Conservation (phyloP, 2,329 filamentous ascomycete genomes). For the Penicillium griseofulvum region DNA sequence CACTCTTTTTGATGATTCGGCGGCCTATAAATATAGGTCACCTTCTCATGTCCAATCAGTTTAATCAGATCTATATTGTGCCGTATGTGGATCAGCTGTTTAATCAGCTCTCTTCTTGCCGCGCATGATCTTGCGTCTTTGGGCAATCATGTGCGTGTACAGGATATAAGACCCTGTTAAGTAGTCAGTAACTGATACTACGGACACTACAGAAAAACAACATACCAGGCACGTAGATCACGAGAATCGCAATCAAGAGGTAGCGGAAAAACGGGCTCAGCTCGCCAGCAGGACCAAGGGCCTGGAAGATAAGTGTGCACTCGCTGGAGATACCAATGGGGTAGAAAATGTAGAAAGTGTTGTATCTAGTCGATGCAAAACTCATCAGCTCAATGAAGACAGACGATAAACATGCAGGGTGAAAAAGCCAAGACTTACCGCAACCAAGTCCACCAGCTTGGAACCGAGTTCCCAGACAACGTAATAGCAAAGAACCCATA, state of each 20-base stretch:
- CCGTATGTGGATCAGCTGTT: background rate
- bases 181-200: slow-evolving; percentile 11
- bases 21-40: background rate
- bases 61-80: no score
- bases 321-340: slow-evolving; percentile 88
- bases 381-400: background rate
- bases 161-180: slow-evolving; percentile 69
- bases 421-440: slow-evolving; percentile 17
- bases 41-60: background rate
- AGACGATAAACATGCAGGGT: background rate
- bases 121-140: slow-evolving; percentile 76
- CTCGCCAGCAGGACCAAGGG: slow-evolving; percentile 59
- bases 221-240: slow-evolving; percentile 77
- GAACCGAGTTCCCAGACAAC: slow-evolving; percentile 55
- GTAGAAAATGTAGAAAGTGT: slow-evolving; percentile 90
- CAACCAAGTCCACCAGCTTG: slow-evolving; percentile 66
- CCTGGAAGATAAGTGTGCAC: slow-evolving; percentile 72
- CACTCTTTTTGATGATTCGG: background rate
- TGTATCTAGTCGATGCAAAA: slow-evolving; percentile 53
- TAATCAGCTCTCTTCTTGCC: slow-evolving; percentile 53
- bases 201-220: slow-evolving; percentile 14
- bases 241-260: slow-evolving; percentile 63
- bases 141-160: slow-evolving; percentile 92
- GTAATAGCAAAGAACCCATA: slow-evolving; percentile 87
- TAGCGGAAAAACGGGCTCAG: slow-evolving; percentile 55